Conservation (phyloP, 495 filamentous ascomycete species). For the Penicillium alfredii region DNA sequence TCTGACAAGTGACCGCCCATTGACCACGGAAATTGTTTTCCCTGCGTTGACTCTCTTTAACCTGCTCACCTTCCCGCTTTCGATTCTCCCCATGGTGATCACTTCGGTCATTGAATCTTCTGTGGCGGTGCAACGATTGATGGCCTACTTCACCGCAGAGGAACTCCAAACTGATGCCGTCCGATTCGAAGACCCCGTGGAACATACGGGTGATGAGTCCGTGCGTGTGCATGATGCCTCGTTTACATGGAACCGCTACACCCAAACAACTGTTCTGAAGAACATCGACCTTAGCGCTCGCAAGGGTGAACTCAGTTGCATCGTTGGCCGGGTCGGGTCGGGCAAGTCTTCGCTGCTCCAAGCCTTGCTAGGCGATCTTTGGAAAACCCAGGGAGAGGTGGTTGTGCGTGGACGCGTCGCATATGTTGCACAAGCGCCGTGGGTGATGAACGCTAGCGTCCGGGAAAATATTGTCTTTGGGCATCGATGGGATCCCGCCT, state of each 20-base stretch:
- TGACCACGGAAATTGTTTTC: slow-evolving; percentile 95
- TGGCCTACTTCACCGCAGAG: slow-evolving; percentile 78
- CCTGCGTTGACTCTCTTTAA: slow-evolving; percentile 91
- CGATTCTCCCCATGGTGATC: slow-evolving; percentile 95
- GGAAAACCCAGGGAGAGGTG: slow-evolving; percentile 83
- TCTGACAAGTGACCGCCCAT: slow-evolving; percentile 65
- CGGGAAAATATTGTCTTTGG: slow-evolving; percentile 97
- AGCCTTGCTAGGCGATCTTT: slow-evolving; percentile 81
- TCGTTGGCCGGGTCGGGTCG: slow-evolving; percentile 90
- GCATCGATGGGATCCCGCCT: slow-evolving; percentile 86
- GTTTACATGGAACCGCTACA: slow-evolving; percentile 90
- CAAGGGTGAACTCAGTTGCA: slow-evolving; percentile 87
- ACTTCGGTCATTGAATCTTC: slow-evolving; percentile 93
- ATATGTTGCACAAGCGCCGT: slow-evolving; percentile 86
- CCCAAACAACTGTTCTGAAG: slow-evolving; percentile 52
- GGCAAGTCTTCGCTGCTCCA: slow-evolving; percentile 93
- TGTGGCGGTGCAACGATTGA: slow-evolving; percentile 83
- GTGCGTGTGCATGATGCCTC: slow-evolving; percentile 76
- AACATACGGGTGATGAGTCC: slow-evolving; percentile 74
- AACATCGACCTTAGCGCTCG: slow-evolving; percentile 80
- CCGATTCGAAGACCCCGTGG: slow-evolving; percentile 55
- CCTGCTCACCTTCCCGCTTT: slow-evolving; percentile 87
- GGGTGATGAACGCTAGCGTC: slow-evolving; percentile 98
- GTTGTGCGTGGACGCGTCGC: slow-evolving; percentile 73
- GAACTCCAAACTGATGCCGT: slow-evolving; percentile 88